A percentile compares a stretch with the other conserved stretches of the same genome.
phyloP scores from a whole-genome alignment of 768 basidiomycete species.

The Pholiota conissans region DNA sequence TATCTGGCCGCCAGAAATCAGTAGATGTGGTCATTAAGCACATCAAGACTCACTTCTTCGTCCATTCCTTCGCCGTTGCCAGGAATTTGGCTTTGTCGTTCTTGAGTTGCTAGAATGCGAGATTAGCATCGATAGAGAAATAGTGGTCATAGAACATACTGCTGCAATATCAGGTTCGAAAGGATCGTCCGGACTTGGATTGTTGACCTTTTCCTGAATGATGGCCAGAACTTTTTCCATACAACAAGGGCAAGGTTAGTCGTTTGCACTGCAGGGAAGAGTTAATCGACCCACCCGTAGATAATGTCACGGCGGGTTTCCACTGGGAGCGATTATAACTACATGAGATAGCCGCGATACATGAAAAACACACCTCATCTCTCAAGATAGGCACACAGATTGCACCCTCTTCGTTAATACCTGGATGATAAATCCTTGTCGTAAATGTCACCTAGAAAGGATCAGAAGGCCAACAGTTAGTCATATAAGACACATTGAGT shows the following conservation, averaged over 20 bases:
- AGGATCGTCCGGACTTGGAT: constrained; percentile 86
- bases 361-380: constrained; percentile 62
- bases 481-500: background rate
- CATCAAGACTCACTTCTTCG: constrained; percentile 63
- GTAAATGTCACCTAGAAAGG: constrained; percentile 69
- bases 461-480: background rate
- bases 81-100: constrained; percentile 75
- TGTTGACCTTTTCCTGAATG: constrained; percentile 84
- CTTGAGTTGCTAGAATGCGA: constrained; percentile 59
- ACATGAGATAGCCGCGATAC: constrained; percentile 8
- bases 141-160: constrained; percentile 32
- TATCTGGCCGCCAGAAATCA: background rate
- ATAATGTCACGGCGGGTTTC: constrained; percentile 79
- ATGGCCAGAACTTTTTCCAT: constrained; percentile 65
- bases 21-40: background rate
- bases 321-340: constrained; percentile 48
- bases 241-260: constrained; percentile 5
- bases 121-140: background rate
- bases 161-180: constrained; percentile 87
- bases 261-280: constrained; percentile 1
- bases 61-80: constrained; percentile 78
- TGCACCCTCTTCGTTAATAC: constrained; percentile 85
- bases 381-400: constrained; percentile 84
- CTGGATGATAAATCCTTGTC: constrained; percentile 89
- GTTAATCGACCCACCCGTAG: constrained; percentile 50